A percentile compares a stretch with the other conserved stretches of the same genome.
Conservation (phyloP, 495 filamentous ascomycete species). For the Lindgomyces ingoldianus region DNA sequence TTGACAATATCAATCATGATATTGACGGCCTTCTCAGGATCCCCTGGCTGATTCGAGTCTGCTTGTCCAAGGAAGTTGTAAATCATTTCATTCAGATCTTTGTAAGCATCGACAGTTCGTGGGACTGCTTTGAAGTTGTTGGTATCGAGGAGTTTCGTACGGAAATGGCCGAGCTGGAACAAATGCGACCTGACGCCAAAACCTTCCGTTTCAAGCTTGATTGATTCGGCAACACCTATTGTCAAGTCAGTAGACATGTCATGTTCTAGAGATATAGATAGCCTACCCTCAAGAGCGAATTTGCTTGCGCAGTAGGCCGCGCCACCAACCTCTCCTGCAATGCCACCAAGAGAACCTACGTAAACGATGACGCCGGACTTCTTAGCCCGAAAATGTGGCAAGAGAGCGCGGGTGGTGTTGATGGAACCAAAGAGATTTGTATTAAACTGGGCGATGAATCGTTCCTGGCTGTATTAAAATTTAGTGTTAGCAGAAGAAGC, state of each 20-base stretch:
- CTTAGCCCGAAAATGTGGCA: slow-evolving; percentile 34
- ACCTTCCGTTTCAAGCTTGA: slow-evolving; percentile 10
- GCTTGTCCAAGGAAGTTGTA: neutral
- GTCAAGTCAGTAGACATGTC: neutral
- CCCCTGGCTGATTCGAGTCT: slow-evolving; percentile 42
- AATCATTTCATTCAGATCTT: neutral
- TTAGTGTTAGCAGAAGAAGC: slow-evolving; percentile 8
- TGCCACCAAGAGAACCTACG: slow-evolving; percentile 34
- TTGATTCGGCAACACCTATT: slow-evolving; percentile 9
- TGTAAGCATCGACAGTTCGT: slow-evolving; percentile 5
- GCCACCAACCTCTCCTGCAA: slow-evolving; percentile 22
- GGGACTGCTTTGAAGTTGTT: slow-evolving; percentile 14
- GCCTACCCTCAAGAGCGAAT: slow-evolving; percentile 40
- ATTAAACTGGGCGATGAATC: slow-evolving; percentile 34
- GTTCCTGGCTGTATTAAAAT: slow-evolving; percentile 16
- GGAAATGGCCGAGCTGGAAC: slow-evolving; percentile 32
- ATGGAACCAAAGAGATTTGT: slow-evolving; percentile 41
- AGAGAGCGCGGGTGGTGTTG: slow-evolving; percentile 31
- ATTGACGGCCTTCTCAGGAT: slow-evolving; percentile 44
- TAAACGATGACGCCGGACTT: slow-evolving; percentile 35
- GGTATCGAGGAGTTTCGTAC: slow-evolving; percentile 25
- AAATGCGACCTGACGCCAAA: slow-evolving; percentile 25
- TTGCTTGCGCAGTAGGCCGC: slow-evolving; percentile 33
- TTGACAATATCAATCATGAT: slow-evolving; percentile 48
- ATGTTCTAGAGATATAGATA: slow-evolving; percentile 1